Base-by-base conservation (phyloP, 345 rosid species). In the Sapria himalayana region DNA sequence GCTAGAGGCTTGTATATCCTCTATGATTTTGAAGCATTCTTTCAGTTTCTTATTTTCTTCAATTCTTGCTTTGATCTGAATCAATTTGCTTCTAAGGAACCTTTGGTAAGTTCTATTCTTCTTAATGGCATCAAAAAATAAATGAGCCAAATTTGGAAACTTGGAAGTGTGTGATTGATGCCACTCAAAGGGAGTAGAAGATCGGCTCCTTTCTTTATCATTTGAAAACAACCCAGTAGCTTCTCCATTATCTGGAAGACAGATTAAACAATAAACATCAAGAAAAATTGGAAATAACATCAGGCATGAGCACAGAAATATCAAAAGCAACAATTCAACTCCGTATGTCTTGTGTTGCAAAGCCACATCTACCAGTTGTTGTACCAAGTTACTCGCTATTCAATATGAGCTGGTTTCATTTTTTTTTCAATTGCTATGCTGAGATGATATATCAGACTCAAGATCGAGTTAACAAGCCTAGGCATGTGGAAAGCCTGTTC, bases 31-130 rank as follows among this genome's bases (percentile, higher is more conserved):
- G 46, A 82, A 72, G 38, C 82, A 78, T 31, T 76, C 65, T 67
- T 46, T 67, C 70, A 74, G 60, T 60, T 74, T 65, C 71, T 70
- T 65, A 61, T 72, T 82, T 74, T 72, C 78, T 78, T 71, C 93
- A 33, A 79, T 72, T 50, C 74, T 74, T 44, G 82, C 71, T 55
- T 79, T 82, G 62, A 76, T 67, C 38, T 74, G 66, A 44, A 46
- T 45, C 65, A 89, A 51, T 60, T 89, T 79, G 53, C 54, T 54
- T 50, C 78, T 57, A 12, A 76, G 52, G 29, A 79, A 70, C 63
- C 56, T 82, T 70, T 89, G 98, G 37, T 61, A 74, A 2, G 77
- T 61, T 52, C 94, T 74, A 51, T 89, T 89, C 76, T 32, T 82
- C 66, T 70, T 70, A 52, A 89, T 71, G 16, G 93, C 84, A 43